A percentile compares a stretch with the other conserved stretches of the same genome.
phyloP scores from a whole-genome alignment of 805 yeast species.

The Vanderwaltozyma polyspora region DNA sequence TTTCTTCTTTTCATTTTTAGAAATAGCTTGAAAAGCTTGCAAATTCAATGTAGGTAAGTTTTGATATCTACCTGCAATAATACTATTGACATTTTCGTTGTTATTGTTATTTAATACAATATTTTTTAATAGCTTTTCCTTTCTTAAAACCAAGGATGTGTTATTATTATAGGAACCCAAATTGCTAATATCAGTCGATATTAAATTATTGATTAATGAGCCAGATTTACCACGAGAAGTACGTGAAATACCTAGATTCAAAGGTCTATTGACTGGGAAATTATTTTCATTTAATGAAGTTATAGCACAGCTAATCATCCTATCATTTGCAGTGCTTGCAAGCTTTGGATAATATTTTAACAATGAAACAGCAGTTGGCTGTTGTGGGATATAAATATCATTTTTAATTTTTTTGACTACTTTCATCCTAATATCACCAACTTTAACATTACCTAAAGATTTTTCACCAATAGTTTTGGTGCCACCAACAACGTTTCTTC shows the following conservation, averaged over 20 bases:
- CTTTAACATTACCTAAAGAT: not conserved
- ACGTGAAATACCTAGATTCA: conserved; percentile 14
- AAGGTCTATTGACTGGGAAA: conserved; percentile 18
- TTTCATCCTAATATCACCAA: not conserved
- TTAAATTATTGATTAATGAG: conserved; percentile 6
- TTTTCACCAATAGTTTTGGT: too few relatives aligned
- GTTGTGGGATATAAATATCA: conserved; percentile 13
- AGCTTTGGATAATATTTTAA: conserved; percentile 17
- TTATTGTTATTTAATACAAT: conserved; percentile 7
- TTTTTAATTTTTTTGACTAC: not conserved
- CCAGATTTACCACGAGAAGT: conserved; percentile 2
- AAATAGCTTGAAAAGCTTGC: conserved; percentile 9
- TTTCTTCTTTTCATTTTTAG: conserved; percentile 12
- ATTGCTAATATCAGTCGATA: conserved; percentile 41
- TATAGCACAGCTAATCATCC: conserved; percentile 14
- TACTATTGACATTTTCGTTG: conserved; percentile 6
- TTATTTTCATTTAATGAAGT: conserved; percentile 12
- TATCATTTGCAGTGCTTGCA: conserved; percentile 11
- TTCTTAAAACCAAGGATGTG: conserved; percentile 22
- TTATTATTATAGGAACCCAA: conserved; percentile 67
- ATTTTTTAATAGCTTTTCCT: conserved; percentile 20
- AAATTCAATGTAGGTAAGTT: conserved; percentile 4
- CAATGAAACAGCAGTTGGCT: conserved; percentile 17
- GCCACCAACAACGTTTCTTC: not conserved
- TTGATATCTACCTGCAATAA: conserved; percentile 17